Evolutionary conservation across 306 rosid genomes (phyloP).

Genomic region (Pyrus betulifolia): DNA sequence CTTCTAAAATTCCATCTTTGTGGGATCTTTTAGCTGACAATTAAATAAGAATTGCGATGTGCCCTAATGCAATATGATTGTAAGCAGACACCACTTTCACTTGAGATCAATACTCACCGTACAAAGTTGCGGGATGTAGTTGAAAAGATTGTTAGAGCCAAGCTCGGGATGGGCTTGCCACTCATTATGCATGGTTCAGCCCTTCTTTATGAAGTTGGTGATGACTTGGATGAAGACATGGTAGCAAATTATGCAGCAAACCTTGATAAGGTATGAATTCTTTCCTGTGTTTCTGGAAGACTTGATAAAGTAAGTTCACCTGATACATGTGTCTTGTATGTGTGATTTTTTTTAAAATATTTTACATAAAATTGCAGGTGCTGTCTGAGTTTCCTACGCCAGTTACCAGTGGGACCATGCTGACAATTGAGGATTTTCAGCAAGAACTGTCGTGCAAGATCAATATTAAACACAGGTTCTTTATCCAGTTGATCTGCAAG

Average conservation of each 20-base stretch:
- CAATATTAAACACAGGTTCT: conserved; percentile 89
- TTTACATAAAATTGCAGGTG: conserved; percentile 38
- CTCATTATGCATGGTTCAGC: conserved; percentile 67
- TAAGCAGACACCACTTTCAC: conserved; percentile 70
- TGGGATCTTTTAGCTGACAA: neutral
- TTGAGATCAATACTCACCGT: conserved; percentile 71
- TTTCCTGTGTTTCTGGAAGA: conserved; percentile 2
- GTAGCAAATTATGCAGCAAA: conserved; percentile 65
- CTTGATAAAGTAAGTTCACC: neutral
- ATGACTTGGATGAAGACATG: conserved; percentile 79
- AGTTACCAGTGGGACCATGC: conserved; percentile 64
- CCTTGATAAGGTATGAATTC: conserved; percentile 69
- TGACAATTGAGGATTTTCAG: conserved; percentile 75
- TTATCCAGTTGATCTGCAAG: neutral
- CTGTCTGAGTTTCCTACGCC: conserved; percentile 84
- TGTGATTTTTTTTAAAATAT: neutral
- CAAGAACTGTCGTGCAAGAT: conserved; percentile 82
- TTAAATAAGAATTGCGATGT: neutral
- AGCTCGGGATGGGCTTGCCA: conserved; percentile 88
- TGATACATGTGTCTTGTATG: conserved; percentile 1
- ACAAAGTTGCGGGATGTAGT: conserved; percentile 82
- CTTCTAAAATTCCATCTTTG: neutral
- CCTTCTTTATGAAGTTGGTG: conserved; percentile 91
- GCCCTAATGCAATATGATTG: conserved; percentile 8
- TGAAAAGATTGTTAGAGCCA: conserved; percentile 77